These are phyloP conservation scores for Aspergillus diversus DNA, from an alignment of 495 filamentous ascomycete species.

Conservation along the genomic window DNA sequence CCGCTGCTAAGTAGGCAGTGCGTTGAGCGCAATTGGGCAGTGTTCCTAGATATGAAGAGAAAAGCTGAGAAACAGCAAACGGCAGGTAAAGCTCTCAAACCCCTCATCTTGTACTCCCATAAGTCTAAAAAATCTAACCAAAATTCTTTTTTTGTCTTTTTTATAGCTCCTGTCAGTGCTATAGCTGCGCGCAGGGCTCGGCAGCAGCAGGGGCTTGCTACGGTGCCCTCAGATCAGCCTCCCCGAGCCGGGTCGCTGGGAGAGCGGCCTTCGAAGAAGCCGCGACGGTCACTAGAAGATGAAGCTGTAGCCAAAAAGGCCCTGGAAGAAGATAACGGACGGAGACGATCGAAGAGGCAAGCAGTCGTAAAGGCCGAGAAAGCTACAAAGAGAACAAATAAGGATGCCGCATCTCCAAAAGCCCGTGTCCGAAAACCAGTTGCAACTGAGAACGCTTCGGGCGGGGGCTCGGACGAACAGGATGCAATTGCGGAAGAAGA, in stretches of 20 bases:
- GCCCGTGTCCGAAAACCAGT: constrained; percentile 4
- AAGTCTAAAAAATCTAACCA: constrained; percentile 12
- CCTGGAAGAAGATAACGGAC: constrained; percentile 20
- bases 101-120: background rate
- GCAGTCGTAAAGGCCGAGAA: constrained; percentile 21
- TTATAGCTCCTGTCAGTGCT: constrained; percentile 46
- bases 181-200: constrained; percentile 53
- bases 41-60: constrained; percentile 39
- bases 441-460: constrained; percentile 3
- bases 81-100: constrained; percentile 31
- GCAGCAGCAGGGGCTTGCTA: constrained; percentile 40
- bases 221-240: constrained; percentile 23
- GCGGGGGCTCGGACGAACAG: constrained; percentile 28
- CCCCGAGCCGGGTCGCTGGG: constrained; percentile 21
- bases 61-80: constrained; percentile 49
- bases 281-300: constrained; percentile 35
- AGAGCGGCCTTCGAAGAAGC: constrained; percentile 43
- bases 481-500: constrained; percentile 26
- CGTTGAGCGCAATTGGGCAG: background rate
- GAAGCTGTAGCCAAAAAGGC: constrained; percentile 10
- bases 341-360: constrained; percentile 35
- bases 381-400: constrained; percentile 12
- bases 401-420: constrained; percentile 1
- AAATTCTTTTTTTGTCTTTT: constrained; percentile 2
- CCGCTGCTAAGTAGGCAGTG: background rate